A percentile compares a stretch with the other conserved stretches of the same genome.
Conservation (phyloP, 2,329 filamentous ascomycete genomes). For the Stachybotrys echinatus region DNA sequence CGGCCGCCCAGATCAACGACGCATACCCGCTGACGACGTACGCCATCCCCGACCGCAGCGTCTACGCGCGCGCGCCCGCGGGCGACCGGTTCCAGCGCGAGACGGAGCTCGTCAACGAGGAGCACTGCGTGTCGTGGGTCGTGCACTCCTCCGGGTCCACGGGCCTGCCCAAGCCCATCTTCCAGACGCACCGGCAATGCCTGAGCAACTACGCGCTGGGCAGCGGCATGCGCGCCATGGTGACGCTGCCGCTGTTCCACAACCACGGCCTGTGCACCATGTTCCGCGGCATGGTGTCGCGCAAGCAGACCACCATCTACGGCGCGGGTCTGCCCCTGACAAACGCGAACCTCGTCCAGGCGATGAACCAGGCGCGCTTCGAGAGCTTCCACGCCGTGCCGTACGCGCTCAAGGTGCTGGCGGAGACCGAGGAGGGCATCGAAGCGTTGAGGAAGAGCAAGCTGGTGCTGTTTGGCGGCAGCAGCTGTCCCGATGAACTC, state of each 20-base stretch:
- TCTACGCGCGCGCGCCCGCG: no score
- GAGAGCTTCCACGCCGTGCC: conserved; percentile 58
- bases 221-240: conserved; percentile 40
- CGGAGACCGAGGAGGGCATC: conserved; percentile 52
- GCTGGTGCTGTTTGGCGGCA: conserved; percentile 53
- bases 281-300: conserved; percentile 45
- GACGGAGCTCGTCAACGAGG: conserved; percentile 10
- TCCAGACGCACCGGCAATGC: conserved; percentile 46
- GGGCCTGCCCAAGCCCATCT: conserved; percentile 59
- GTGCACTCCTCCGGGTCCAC: conserved; percentile 46
- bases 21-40: conserved; percentile 8
- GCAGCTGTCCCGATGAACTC: conserved; percentile 53
- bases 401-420: conserved; percentile 58
- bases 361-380: conserved; percentile 27
- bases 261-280: conserved; percentile 52
- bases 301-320: conserved; percentile 46
- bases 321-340: conserved; percentile 53
- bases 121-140: conserved; percentile 19
- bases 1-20: conserved; percentile 6
- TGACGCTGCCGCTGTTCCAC: conserved; percentile 55
- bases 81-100: conserved; percentile 7
- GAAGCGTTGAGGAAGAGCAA: conserved; percentile 37
- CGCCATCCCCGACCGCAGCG: conserved; percentile 2
- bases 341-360: conserved; percentile 36
- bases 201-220: conserved; percentile 39